Percentiles rank a stretch among this genome's conserved stretches.
phyloP scores from a whole-genome alignment of 2,329 filamentous ascomycete species.

The Thelonectria discophora region DNA sequence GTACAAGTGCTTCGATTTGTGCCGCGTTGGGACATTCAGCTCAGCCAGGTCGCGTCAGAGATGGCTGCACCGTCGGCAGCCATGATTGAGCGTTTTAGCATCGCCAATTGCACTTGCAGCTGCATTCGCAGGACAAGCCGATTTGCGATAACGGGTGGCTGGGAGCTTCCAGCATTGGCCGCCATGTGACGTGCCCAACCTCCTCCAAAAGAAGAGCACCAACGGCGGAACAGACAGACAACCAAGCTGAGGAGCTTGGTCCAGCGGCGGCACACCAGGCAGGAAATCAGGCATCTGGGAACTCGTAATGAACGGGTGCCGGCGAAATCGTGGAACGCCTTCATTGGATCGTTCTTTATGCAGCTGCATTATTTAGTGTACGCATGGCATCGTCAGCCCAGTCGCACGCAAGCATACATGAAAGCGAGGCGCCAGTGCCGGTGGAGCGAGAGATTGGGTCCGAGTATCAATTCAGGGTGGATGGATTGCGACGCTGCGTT shows the following conservation, averaged over 20 bases:
- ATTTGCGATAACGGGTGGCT: constrained; percentile 30
- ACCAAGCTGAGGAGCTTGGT: constrained; percentile 26
- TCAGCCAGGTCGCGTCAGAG: constrained; percentile 15
- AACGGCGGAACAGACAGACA: constrained; percentile 23
- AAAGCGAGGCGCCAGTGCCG: constrained; percentile 26
- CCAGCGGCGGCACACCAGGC: constrained; percentile 35
- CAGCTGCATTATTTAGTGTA: constrained; percentile 42
- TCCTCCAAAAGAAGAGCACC: constrained; percentile 30
- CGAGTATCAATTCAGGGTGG: constrained; percentile 6
- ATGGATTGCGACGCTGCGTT: constrained; percentile 17
- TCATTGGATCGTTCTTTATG: constrained; percentile 44
- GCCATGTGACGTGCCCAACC: constrained; percentile 34
- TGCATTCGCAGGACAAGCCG: constrained; percentile 10
- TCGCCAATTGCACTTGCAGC: constrained; percentile 10
- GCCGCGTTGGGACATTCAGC: constrained; percentile 21
- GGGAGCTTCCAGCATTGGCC: constrained; percentile 33
- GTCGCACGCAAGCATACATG: constrained; percentile 28
- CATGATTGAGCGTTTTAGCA: constrained; percentile 11
- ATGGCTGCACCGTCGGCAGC: constrained; percentile 15
- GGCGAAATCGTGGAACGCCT: constrained; percentile 45
- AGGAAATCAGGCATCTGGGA: constrained; percentile 36
- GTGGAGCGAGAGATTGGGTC: constrained; percentile 20
- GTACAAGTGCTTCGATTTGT: constrained; percentile 12
- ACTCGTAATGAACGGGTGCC: constrained; percentile 37
- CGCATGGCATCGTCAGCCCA: constrained; percentile 25